Evolutionary conservation across 169 alveolate genomes (phyloP), one percentile per base, ranked within the genome.

Genomic region (Blepharisma undulans): DNA sequence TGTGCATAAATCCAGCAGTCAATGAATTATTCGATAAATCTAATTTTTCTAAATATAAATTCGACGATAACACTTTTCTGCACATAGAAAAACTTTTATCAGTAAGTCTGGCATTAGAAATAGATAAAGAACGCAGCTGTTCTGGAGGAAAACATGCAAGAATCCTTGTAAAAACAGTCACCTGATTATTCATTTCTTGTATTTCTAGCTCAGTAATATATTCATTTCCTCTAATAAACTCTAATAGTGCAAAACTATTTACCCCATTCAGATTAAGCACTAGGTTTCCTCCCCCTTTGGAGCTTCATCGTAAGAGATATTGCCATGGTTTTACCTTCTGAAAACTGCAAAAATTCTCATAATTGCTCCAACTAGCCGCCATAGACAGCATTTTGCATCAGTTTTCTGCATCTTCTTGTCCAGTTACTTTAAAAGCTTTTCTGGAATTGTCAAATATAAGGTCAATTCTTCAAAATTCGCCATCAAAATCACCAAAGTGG

Each of bases 381-480:
- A 82, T n/a, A 59, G 48, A 16, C 16, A 82, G 76, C 89, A 82
- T 82, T 34, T 82, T 82, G 76, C 29, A 30, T 74, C 89, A 82
- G 19, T 82, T 82, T 60, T 60, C 33, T n/a, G 78, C 89, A 14
- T 21, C 30, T 32, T 82, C 78, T 21, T 36, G 25, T 4, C 33
- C 25, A 22, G 33, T 78, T 0, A 82, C 77, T 22, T 74, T n/a
- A 4, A 82, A 82, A n/a, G 71, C 22, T n/a, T 59, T 22, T 21
- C 72, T 1, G 33, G 33, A 32, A n/a, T 60, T 60, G 29, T 82
- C 76, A 32, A 21, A 72, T 22, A 36, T 7, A 82, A 82, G 74
- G 76, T 82, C 89, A 22, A 82, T 60, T 82, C 36, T 22, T 61
- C 86, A 78, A 29, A 74, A 74, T 82, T 82, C 89, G 34, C 36